Percentiles rank a stretch among this genome's conserved stretches.
These are phyloP conservation scores for Hanseniaspora pseudoguilliermondii DNA, from an alignment of 805 yeast genomes.

Conservation along the genomic window DNA sequence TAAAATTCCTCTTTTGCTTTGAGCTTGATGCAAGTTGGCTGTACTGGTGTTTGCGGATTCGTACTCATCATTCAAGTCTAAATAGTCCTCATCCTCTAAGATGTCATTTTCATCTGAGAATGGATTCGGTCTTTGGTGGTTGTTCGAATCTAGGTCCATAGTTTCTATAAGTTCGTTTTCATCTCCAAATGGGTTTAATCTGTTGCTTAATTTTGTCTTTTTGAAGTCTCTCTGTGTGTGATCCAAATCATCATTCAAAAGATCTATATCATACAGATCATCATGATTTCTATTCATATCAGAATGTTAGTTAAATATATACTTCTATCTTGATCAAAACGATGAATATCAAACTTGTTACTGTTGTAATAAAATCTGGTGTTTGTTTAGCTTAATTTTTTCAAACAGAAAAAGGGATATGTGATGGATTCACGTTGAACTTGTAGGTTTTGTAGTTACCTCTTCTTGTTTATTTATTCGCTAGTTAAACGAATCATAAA, in stretches of 20 bases:
- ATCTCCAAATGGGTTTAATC: conserved; percentile 16
- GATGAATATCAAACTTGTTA: too few species aligned
- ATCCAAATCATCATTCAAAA: conserved; percentile 22
- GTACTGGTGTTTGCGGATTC: neutral
- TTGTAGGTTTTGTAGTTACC: too few species aligned
- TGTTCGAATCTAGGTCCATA: conserved; percentile 27
- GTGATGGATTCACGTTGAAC: too few species aligned
- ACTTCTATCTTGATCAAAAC: too few species aligned
- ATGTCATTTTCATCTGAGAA: conserved; percentile 18
- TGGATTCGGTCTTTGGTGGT: conserved; percentile 29
- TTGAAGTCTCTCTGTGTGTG: conserved; percentile 13
- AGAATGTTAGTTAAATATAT: too few species aligned
- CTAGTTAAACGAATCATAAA: too few species aligned
- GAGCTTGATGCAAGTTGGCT: neutral
- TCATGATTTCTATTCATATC: conserved; percentile 17
- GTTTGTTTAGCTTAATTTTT: too few species aligned
- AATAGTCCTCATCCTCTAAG: neutral
- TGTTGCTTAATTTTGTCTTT: conserved; percentile 13
- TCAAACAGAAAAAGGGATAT: too few species aligned
- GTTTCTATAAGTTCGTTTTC: conserved; percentile 25
- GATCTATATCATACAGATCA: conserved; percentile 32
- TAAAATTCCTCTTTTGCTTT: conserved; percentile 17
- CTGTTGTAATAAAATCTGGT: too few species aligned
- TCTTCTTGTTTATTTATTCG: too few species aligned
- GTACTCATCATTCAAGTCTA: neutral